A percentile compares a stretch with the other conserved stretches of the same genome.
Conservation (phyloP, 768 basidiomycete species). For the Trametes villosa region DNA sequence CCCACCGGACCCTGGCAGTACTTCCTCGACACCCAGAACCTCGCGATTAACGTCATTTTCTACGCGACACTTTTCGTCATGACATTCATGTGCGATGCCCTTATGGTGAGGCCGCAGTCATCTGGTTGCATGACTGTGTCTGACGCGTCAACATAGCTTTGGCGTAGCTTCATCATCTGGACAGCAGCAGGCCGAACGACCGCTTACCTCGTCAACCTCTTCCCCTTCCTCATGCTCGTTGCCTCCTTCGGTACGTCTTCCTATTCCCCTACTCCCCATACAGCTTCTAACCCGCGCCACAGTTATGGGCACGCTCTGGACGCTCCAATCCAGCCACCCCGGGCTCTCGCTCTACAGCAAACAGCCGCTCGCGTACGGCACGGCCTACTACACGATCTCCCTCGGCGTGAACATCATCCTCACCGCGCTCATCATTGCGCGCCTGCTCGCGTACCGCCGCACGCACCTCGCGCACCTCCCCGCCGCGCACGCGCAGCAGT, state of each 20-base stretch:
- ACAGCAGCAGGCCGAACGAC: slow-evolving; percentile 12
- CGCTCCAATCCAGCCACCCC: slow-evolving; percentile 23
- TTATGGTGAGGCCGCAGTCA: slow-evolving; percentile 40
- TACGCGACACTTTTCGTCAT: slow-evolving; percentile 47
- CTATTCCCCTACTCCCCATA: not conserved
- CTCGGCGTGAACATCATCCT: slow-evolving; percentile 32
- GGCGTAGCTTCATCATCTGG: slow-evolving; percentile 24
- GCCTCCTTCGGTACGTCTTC: slow-evolving; percentile 20
- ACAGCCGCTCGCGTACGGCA: slow-evolving; percentile 24
- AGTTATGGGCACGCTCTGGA: slow-evolving; percentile 28
- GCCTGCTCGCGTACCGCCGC: slow-evolving; percentile 28
- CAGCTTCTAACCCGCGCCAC: not conserved
- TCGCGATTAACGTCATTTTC: slow-evolving; percentile 49
- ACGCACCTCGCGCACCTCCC: slow-evolving; percentile 26
- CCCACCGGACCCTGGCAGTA: slow-evolving; percentile 47
- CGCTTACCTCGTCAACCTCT: slow-evolving; percentile 9
- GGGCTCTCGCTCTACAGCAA: slow-evolving; percentile 27
- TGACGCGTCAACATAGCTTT: slow-evolving; percentile 1
- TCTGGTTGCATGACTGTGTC: not conserved
- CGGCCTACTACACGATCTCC: slow-evolving; percentile 32
- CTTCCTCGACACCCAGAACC: slow-evolving; percentile 46
- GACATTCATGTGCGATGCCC: slow-evolving; percentile 47
- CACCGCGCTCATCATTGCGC: slow-evolving; percentile 29
- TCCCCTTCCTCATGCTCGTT: slow-evolving; percentile 19
- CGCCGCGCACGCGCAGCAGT: slow-evolving; percentile 24